phyloP scores from a whole-genome alignment of 2,329 filamentous ascomycete species.

The Diaporthe nobilis region DNA sequence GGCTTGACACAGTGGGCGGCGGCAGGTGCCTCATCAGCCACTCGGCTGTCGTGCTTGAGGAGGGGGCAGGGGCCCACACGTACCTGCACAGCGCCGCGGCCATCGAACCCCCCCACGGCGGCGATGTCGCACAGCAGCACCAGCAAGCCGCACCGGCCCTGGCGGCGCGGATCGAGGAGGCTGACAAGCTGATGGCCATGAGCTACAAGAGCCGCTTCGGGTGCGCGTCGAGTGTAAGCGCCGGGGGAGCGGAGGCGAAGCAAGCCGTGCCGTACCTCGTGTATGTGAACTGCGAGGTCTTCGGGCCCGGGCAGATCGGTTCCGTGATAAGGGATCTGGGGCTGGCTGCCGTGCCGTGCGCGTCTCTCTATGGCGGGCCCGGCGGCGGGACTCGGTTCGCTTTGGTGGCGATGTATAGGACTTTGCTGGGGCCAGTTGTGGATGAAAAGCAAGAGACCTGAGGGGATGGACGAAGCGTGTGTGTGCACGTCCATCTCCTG shows the following conservation, averaged over 20 bases:
- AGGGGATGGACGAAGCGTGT: background rate
- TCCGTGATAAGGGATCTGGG: conserved; percentile 17
- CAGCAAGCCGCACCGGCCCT: background rate
- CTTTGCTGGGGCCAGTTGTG: conserved; percentile 10
- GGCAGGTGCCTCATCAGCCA: conserved; percentile 28
- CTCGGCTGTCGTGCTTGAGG: conserved; percentile 22
- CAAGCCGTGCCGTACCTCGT: conserved; percentile 46
- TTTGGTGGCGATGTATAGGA: conserved; percentile 38
- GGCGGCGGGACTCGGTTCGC: conserved; percentile 15
- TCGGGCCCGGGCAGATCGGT: conserved; percentile 20
- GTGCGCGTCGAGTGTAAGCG: background rate
- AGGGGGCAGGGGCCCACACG: background rate
- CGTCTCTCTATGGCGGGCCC: conserved; percentile 34
- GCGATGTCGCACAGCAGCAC: background rate
- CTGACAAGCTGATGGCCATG: background rate
- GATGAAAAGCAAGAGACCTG: background rate
- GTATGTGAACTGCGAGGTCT: conserved; percentile 44
- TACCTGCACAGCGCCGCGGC: conserved; percentile 37
- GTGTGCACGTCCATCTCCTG: background rate
- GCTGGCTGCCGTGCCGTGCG: conserved; percentile 35
- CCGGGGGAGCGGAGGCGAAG: background rate
- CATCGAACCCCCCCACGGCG: background rate
- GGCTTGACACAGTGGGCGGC: background rate
- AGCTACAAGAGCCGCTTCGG: conserved; percentile 7
- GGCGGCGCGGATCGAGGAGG: background rate